phyloP scores from a whole-genome alignment of 768 basidiomycete species.

The Leucocoprinus birnbaumii region DNA sequence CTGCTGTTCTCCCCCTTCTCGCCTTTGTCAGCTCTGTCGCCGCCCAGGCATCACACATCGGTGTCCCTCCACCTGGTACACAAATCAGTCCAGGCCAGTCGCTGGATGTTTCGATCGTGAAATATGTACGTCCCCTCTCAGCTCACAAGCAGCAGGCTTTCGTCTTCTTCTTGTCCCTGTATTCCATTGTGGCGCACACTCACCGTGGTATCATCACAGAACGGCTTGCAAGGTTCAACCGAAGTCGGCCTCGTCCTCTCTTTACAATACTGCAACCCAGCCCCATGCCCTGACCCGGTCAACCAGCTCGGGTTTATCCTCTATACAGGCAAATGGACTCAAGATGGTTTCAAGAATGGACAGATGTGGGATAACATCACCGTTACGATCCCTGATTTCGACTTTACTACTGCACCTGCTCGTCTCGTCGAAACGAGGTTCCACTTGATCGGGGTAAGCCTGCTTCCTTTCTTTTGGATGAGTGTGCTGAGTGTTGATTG shows the following conservation, averaged over 20 bases:
- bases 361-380: too few relatives aligned
- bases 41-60: conserved; percentile 40
- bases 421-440: conserved; percentile 10
- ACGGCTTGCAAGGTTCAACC: conserved; percentile 18
- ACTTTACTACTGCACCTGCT: not conserved
- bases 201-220: conserved; percentile 8
- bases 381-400: not conserved
- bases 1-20: conserved; percentile 9
- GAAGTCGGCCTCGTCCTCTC: conserved; percentile 30
- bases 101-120: conserved; percentile 42
- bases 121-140: conserved; percentile 46
- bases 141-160: too few relatives aligned
- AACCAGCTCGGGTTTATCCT: conserved; percentile 19
- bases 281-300: conserved; percentile 21
- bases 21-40: conserved; percentile 29
- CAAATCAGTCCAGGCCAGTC: conserved; percentile 31
- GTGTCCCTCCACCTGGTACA: conserved; percentile 32
- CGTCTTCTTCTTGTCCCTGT: too few relatives aligned
- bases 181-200: conserved; percentile 17
- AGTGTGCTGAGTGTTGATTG: not conserved
- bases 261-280: conserved; percentile 20
- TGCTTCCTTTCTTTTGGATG: not conserved
- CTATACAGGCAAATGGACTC: too few relatives aligned
- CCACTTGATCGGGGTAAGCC: conserved; percentile 28
- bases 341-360: too few relatives aligned